Evolutionary conservation across 75 land plant species (phyloP), one percentile per base, ranked within the genome.

Genomic region (Selaginella tamariscina): DNA sequence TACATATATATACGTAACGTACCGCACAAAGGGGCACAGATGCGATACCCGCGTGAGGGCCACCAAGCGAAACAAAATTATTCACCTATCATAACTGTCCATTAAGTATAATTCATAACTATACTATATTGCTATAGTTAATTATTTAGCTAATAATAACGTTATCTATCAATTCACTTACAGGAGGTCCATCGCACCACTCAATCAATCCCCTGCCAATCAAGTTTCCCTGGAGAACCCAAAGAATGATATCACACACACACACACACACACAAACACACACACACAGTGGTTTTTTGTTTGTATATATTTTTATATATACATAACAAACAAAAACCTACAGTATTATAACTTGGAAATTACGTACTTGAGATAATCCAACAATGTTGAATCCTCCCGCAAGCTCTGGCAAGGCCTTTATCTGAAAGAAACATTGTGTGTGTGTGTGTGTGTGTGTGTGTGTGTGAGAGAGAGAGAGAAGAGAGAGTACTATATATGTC

Each of bases 1-100:
- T n/a, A n/a, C n/a, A n/a, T n/a, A n/a, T n/a, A n/a, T n/a, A n/a
- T n/a, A n/a, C n/a, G 11, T 39, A 0, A 65, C 89, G 78, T 80
- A 93, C 98, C 28, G 87, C 81, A 70, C 98, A 93, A 30, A 87
- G 74, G 62, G 98, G 98, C 2, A 89, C 84, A 24, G 95, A 86
- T 59, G 95, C 98, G 23, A 84, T 93, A 31, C 98, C 98, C 70
- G 98, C 98, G 84, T 93, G 98, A 28, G 98, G 98, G 2, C 98
- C 98, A 54, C 81, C 95, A 1, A 93, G 73, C 39, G 98, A 93
- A 28, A 93, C 72, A 63, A 89, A 82, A 70, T 89, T 93, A 24
- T 77, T 79, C 2, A 93, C 96, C 98, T 93, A 86, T 32, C 27
- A 22, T 70, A 26, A 29, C 27, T n/a, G 30, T n/a, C 70, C 29